These are phyloP conservation scores for Jaminaea rosea DNA, from an alignment of 1,284 basidiomycete species.

Conservation along the genomic window DNA sequence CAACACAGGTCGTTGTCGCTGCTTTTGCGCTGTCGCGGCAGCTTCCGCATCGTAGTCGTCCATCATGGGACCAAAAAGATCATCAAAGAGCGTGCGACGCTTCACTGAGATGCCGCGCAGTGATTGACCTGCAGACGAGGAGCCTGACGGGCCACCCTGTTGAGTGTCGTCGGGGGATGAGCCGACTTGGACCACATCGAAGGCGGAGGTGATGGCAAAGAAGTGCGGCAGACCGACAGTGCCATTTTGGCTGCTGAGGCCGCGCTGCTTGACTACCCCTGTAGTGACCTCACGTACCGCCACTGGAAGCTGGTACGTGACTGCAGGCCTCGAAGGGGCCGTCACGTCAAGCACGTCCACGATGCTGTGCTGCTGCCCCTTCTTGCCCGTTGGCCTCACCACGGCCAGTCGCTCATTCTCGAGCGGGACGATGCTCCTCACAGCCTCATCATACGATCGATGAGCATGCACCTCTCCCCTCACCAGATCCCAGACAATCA, in stretches of 20 bases:
- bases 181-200: slow-evolving; percentile 23
- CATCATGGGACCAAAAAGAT: slow-evolving; percentile 65
- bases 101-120: slow-evolving; percentile 60
- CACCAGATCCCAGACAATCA: slow-evolving; percentile 40
- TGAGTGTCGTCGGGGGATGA: slow-evolving; percentile 4
- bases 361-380: neutral
- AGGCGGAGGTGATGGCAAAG: slow-evolving; percentile 19
- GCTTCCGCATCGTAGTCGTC: slow-evolving; percentile 7
- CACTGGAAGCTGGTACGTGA: neutral
- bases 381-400: neutral
- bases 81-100: slow-evolving; percentile 68
- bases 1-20: slow-evolving; percentile 3
- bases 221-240: slow-evolving; percentile 8
- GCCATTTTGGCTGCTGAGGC: neutral
- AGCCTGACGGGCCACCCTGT: slow-evolving; percentile 12
- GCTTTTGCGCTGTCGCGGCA: neutral
- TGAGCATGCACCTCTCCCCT: slow-evolving; percentile 19
- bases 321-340: neutral
- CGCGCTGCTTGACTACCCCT: neutral
- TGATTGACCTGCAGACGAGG: slow-evolving; percentile 8
- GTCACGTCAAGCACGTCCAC: neutral
- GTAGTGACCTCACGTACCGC: neutral
- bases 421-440: neutral
- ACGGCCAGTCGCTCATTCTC: neutral
- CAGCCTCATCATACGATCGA: neutral